Percentiles rank a stretch among this genome's conserved stretches.
Evolutionary conservation across 306 rosid species (phyloP).

Genomic region (Quercus dentata): DNA sequence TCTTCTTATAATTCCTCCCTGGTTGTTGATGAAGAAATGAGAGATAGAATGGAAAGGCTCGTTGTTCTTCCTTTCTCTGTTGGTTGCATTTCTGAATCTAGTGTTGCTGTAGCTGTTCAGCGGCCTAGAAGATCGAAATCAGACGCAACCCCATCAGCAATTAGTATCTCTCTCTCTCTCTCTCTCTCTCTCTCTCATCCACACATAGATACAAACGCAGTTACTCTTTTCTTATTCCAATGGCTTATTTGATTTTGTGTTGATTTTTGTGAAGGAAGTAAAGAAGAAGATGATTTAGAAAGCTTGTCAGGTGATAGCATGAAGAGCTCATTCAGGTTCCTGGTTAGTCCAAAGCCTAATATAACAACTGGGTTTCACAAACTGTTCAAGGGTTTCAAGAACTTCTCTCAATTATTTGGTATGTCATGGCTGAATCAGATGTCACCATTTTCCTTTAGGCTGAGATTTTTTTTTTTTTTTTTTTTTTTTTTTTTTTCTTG

Average conservation of each 20-base stretch:
- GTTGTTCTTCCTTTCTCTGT: conserved; percentile 88
- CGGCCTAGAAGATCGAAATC: conserved; percentile 60
- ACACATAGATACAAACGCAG: conserved; percentile 8
- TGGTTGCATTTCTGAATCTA: conserved; percentile 87
- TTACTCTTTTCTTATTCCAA: conserved; percentile 9
- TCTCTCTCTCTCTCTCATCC: conserved; percentile 8
- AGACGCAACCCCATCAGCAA: conserved; percentile 35
- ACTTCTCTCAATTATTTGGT: conserved; percentile 83
- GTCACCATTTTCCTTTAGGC: neutral
- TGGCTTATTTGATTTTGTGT: neutral
- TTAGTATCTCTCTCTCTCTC: conserved; percentile 62
- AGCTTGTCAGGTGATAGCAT: conserved; percentile 42
- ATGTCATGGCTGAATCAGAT: conserved; percentile 17
- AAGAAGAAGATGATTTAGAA: conserved; percentile 44
- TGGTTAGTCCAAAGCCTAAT: conserved; percentile 60
- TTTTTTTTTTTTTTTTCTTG: no score
- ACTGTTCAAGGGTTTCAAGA: conserved; percentile 85
- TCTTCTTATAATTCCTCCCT: neutral
- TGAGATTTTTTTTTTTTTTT: no score
- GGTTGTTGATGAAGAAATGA: conserved; percentile 45
- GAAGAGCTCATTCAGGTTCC: conserved; percentile 53
- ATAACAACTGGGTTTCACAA: conserved; percentile 54
- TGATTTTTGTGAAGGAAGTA: conserved; percentile 35
- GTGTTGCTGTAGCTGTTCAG: conserved; percentile 69
- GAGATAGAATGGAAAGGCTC: conserved; percentile 84